phyloP scores from a whole-genome alignment of 2,329 filamentous ascomycete species.

The Claviceps monticola region DNA sequence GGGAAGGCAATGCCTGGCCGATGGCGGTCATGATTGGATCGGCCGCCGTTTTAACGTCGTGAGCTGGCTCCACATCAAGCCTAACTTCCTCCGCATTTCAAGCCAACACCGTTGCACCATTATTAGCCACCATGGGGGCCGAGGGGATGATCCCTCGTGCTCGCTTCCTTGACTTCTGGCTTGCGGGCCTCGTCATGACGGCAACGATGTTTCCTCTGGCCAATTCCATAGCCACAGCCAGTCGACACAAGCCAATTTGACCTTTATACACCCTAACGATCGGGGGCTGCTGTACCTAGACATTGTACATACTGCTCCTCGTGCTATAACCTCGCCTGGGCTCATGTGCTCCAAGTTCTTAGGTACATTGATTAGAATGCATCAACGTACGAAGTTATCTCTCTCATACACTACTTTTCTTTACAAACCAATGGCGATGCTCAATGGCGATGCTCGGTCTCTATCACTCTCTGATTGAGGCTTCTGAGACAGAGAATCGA shows the following conservation, averaged over 20 bases:
- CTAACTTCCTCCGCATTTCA: slow-evolving; percentile 1
- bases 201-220: slow-evolving; percentile 1
- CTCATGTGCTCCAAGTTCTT: no score
- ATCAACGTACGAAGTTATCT: no score
- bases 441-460: neutral
- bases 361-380: no score
- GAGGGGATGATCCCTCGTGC: neutral
- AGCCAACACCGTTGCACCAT: neutral
- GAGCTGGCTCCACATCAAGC: neutral
- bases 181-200: slow-evolving; percentile 4
- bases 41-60: neutral
- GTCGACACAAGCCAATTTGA: neutral
- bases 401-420: no score
- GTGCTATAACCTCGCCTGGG: no score
- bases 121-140: neutral
- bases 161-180: neutral
- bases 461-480: neutral
- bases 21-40: neutral
- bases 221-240: neutral
- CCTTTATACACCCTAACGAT: neutral
- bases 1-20: slow-evolving; percentile 1
- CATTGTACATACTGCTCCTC: no score
- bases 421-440: no score
- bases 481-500: neutral
- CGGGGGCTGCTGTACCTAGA: neutral